Conservation (phyloP, 108 stramenopile genomes). For the Mayamaea pseudoterrestris region DNA sequence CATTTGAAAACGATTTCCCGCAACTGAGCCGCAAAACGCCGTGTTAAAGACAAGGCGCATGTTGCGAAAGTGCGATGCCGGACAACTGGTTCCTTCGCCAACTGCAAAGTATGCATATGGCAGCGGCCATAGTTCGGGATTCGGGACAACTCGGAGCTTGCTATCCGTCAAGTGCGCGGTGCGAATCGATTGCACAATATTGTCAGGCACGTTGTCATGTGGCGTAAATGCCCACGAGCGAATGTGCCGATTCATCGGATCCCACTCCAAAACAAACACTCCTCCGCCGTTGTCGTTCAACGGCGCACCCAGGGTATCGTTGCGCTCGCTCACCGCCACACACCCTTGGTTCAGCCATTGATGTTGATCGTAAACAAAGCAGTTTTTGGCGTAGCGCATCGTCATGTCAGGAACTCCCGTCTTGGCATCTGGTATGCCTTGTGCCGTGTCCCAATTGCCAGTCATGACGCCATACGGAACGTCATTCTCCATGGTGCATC, state of each 20-base stretch:
- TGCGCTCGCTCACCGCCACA: constrained; percentile 52
- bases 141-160: constrained; percentile 54
- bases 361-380: constrained; percentile 81
- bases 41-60: constrained; percentile 83
- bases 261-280: constrained; percentile 81
- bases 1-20: constrained; percentile 64
- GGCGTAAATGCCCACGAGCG: constrained; percentile 82
- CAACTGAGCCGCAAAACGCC: constrained; percentile 80
- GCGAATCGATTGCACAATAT: constrained; percentile 46
- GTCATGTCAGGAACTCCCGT: constrained; percentile 37
- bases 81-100: constrained; percentile 65
- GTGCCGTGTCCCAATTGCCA: constrained; percentile 72
- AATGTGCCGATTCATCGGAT: constrained; percentile 68
- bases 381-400: constrained; percentile 51
- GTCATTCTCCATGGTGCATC: constrained; percentile 69
- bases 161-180: constrained; percentile 30
- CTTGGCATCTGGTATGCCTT: constrained; percentile 65
- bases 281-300: constrained; percentile 82
- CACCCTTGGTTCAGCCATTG: constrained; percentile 94
- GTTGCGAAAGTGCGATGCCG: constrained; percentile 61
- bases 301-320: constrained; percentile 57
- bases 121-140: constrained; percentile 66
- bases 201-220: constrained; percentile 59
- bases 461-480: constrained; percentile 55
- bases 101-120: constrained; percentile 84